Conservation (phyloP, 495 filamentous ascomycete species). For the Aspergillus nidulans region DNA sequence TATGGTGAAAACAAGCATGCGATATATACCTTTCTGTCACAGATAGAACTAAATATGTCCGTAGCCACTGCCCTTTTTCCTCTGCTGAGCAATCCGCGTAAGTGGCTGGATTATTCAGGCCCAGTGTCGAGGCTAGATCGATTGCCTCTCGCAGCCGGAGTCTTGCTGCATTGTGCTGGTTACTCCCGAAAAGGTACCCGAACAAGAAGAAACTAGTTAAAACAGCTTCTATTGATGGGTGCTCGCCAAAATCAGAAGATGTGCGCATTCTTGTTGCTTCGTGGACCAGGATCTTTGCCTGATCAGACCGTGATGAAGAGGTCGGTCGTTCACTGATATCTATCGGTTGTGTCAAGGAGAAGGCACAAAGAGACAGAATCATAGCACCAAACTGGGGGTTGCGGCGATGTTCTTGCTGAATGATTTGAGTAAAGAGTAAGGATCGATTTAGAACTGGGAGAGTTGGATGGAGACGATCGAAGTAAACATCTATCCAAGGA, state of each 20-base stretch:
- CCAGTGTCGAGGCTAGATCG: constrained; percentile 52
- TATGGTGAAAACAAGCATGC: background rate
- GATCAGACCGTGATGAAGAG: constrained; percentile 45
- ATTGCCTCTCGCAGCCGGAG: constrained; percentile 58
- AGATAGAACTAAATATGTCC: constrained; percentile 55
- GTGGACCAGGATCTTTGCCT: constrained; percentile 59
- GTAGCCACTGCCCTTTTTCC: constrained; percentile 41
- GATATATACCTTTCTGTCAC: constrained; percentile 50
- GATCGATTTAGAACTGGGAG: constrained; percentile 71
- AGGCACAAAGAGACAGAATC: constrained; percentile 72
- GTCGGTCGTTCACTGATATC: constrained; percentile 42
- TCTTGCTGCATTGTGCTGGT: constrained; percentile 53
- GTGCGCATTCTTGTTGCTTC: constrained; percentile 74
- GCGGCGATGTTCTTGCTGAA: constrained; percentile 58
- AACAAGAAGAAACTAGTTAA: constrained; percentile 79
- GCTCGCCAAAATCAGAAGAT: constrained; percentile 65
- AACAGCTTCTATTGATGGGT: constrained; percentile 63
- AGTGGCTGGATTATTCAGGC: constrained; percentile 52
- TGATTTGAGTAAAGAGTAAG: constrained; percentile 57
- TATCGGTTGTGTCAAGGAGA: constrained; percentile 82
- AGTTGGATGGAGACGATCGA: constrained; percentile 73
- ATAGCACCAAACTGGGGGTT: constrained; percentile 64
- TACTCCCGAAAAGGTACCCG: constrained; percentile 67
- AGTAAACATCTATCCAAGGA: constrained; percentile 75
- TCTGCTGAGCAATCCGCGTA: constrained; percentile 40